A percentile compares a stretch with the other conserved stretches of the same genome.
Evolutionary conservation across 1,284 basidiomycete species (phyloP).

Genomic region (Somion occarium): DNA sequence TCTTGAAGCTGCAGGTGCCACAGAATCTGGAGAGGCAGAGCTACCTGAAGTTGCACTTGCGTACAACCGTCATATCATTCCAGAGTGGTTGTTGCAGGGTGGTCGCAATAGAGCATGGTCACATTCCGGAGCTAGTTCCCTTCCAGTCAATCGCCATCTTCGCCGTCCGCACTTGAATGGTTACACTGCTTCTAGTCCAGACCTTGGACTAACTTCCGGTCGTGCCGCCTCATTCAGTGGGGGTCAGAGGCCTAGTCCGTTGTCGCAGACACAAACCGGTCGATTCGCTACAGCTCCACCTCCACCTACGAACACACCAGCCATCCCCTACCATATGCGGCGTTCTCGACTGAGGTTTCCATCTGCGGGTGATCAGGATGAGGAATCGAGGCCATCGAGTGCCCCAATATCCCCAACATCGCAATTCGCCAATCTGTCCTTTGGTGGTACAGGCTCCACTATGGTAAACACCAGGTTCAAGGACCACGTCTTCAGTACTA

Average conservation of each 20-base stretch:
- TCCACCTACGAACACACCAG: constrained; percentile 52
- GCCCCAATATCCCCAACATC: constrained; percentile 11
- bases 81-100: constrained; percentile 82
- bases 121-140: constrained; percentile 33
- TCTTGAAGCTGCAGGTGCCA: constrained; percentile 31
- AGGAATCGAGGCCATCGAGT: constrained; percentile 6
- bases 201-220: constrained; percentile 36
- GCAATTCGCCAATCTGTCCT: constrained; percentile 26
- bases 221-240: constrained; percentile 14
- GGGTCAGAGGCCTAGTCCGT: constrained; percentile 28
- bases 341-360: background rate
- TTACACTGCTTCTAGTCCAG: constrained; percentile 62
- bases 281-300: constrained; percentile 49
- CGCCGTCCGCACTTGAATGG: constrained; percentile 38
- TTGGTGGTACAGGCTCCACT: constrained; percentile 87
- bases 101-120: constrained; percentile 48
- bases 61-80: constrained; percentile 93
- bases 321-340: constrained; percentile 2
- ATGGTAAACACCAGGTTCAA: constrained; percentile 89
- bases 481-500: constrained; percentile 88
- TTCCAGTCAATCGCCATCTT: constrained; percentile 19
- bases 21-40: constrained; percentile 62
- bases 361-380: constrained; percentile 22
- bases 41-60: constrained; percentile 90
- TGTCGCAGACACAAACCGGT: constrained; percentile 35